Percentiles rank a stretch among this genome's conserved stretches.
phyloP scores from a whole-genome alignment of 495 filamentous ascomycete genomes.

The Tetracladium setigerum region DNA sequence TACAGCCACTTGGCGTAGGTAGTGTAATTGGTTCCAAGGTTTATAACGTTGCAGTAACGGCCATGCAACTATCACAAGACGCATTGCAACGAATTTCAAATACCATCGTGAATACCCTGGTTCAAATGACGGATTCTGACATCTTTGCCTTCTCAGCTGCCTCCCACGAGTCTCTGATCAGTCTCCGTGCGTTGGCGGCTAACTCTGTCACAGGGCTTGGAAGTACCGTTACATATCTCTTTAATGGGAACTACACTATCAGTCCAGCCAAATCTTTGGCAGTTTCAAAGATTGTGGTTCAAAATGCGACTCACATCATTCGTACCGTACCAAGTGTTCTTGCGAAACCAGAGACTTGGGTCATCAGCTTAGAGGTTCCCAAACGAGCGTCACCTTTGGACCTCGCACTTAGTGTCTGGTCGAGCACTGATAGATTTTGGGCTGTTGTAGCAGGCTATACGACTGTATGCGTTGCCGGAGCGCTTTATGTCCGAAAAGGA shows the following conservation, averaged over 20 bases:
- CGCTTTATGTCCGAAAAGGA: slow-evolving; percentile 67
- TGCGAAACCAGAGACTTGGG: slow-evolving; percentile 33
- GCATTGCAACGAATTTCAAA: slow-evolving; percentile 14
- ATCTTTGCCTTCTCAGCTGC: slow-evolving; percentile 53
- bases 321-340: slow-evolving; percentile 8
- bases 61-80: slow-evolving; percentile 7
- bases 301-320: slow-evolving; percentile 7
- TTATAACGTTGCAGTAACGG: not conserved
- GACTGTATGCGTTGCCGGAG: slow-evolving; percentile 62
- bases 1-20: not conserved
- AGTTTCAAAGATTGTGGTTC: slow-evolving; percentile 3
- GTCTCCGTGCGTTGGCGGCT: slow-evolving; percentile 36
- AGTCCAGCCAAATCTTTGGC: slow-evolving; percentile 5
- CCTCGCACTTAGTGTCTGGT: slow-evolving; percentile 66
- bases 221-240: slow-evolving; percentile 24
- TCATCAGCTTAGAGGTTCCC: slow-evolving; percentile 40
- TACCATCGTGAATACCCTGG: slow-evolving; percentile 6
- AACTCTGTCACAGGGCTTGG: slow-evolving; percentile 23
- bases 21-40: not conserved
- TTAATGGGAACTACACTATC: slow-evolving; percentile 9
- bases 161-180: slow-evolving; percentile 50
- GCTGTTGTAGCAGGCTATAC: slow-evolving; percentile 78
- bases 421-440: slow-evolving; percentile 63
- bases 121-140: slow-evolving; percentile 36
- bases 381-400: slow-evolving; percentile 36